Percentiles rank a stretch among this genome's conserved stretches.
phyloP scores from a whole-genome alignment of 2,329 filamentous ascomycete species.

The Epichloe sibirici region DNA sequence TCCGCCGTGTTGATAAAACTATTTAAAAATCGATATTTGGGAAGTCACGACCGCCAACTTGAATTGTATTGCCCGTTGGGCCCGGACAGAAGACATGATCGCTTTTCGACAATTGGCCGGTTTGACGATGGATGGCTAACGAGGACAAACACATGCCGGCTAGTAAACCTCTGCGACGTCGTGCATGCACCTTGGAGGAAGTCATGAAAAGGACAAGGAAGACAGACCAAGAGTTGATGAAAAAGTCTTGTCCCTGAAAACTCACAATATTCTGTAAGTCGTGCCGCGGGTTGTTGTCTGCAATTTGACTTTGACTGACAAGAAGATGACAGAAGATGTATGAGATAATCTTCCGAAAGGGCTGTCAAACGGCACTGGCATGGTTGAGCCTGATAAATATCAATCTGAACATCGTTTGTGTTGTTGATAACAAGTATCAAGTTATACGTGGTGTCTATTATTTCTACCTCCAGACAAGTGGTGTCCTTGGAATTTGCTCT shows the following conservation, averaged over 20 bases:
- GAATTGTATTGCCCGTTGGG: not conserved
- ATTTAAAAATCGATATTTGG: not conserved
- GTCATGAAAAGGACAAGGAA: not conserved
- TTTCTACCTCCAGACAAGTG: no score
- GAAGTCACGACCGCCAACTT: not conserved
- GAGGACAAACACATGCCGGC: not conserved
- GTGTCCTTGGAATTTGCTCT: no score
- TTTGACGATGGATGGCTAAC: not conserved
- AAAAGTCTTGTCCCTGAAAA: not conserved
- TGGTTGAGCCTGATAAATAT: not conserved
- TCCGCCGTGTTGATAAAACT: no score
- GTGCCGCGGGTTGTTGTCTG: not conserved
- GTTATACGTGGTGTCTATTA: no score
- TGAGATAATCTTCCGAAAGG: not conserved
- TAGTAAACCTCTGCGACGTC: not conserved
- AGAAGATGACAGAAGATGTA: not conserved
- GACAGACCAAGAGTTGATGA: not conserved
- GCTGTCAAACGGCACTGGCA: not conserved
- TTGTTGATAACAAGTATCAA: no score
- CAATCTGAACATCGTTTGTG: no score
- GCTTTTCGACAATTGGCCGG: not conserved
- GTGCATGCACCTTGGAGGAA: not conserved
- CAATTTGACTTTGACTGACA: not conserved
- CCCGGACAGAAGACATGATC: not conserved
- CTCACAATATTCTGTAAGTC: not conserved